These are phyloP conservation scores for Elsinoe ampelina DNA, from an alignment of 2,329 filamentous ascomycete species.

Conservation along the genomic window DNA sequence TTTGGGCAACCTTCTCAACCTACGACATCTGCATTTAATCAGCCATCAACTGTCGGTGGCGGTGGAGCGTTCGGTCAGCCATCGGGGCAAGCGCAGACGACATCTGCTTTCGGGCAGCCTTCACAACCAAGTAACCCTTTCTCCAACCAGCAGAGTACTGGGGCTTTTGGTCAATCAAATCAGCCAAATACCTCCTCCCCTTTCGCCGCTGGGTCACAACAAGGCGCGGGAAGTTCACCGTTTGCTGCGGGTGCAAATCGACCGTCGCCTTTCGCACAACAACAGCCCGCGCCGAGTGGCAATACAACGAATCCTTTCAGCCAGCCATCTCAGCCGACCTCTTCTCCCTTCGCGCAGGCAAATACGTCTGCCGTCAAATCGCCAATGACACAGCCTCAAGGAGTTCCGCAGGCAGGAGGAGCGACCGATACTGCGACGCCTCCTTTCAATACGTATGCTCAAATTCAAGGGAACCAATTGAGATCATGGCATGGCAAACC, in stretches of 20 bases:
- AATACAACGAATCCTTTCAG: conserved; percentile 16
- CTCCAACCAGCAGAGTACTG: conserved; percentile 15
- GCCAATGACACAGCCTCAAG: conserved; percentile 18
- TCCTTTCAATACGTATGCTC: conserved; percentile 37
- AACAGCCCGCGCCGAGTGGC: neutral
- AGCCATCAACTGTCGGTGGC: conserved; percentile 12
- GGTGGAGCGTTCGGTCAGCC: conserved; percentile 15
- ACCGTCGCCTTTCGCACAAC: conserved; percentile 16
- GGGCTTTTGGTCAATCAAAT: conserved; percentile 23
- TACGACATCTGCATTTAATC: conserved; percentile 15
- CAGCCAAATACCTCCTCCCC: conserved; percentile 1
- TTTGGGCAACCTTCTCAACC: conserved; percentile 18
- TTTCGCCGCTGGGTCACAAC: conserved; percentile 16
- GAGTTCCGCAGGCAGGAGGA: neutral
- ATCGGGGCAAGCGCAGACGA: neutral
- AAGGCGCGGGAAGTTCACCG: conserved; percentile 9
- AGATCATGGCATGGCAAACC: conserved; percentile 54
- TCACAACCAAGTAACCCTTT: conserved; percentile 15
- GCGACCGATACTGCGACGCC: conserved; percentile 2
- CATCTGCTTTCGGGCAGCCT: conserved; percentile 17
- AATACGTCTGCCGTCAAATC: conserved; percentile 14
- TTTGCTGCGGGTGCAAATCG: conserved; percentile 14
- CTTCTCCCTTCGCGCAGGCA: conserved; percentile 13
- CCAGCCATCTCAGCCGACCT: conserved; percentile 14
- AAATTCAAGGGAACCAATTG: conserved; percentile 38